phyloP scores from a whole-genome alignment of 768 basidiomycete genomes.

The Dacryopinax spathularia region DNA sequence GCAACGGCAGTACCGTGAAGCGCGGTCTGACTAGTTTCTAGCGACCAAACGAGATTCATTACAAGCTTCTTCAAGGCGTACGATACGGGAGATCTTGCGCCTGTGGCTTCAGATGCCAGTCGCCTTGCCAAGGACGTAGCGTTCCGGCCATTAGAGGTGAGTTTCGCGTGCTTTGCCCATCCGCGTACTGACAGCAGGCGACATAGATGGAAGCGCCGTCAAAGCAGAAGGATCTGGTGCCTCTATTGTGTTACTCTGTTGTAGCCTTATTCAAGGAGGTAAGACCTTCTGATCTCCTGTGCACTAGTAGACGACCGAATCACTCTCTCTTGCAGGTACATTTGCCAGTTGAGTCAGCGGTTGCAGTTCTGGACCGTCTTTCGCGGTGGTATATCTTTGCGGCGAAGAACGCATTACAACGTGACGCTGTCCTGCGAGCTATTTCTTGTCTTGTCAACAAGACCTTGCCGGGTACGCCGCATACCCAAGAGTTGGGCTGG shows the following conservation, averaged over 20 bases:
- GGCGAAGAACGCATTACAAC: constrained; percentile 17
- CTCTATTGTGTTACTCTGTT: constrained; percentile 52
- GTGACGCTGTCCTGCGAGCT: constrained; percentile 4
- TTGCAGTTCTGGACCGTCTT: constrained; percentile 38
- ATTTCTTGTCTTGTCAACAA: background rate
- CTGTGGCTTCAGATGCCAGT: constrained; percentile 42
- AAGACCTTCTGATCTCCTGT: constrained; percentile 10
- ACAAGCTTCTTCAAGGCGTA: constrained; percentile 40
- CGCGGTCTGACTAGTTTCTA: constrained; percentile 19
- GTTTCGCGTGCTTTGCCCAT: constrained; percentile 9
- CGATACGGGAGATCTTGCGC: constrained; percentile 37
- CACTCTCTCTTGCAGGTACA: constrained; percentile 29
- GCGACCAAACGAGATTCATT: constrained; percentile 52
- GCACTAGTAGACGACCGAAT: background rate
- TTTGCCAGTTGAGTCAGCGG: constrained; percentile 36
- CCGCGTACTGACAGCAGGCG: constrained; percentile 9
- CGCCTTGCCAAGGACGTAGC: constrained; percentile 28
- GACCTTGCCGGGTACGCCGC: background rate
- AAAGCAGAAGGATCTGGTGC: constrained; percentile 47
- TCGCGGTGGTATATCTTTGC: constrained; percentile 45
- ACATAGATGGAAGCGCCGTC: constrained; percentile 31
- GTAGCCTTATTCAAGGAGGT: constrained; percentile 57
- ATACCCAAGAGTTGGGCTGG: background rate
- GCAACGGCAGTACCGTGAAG: background rate
- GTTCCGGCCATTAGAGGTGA: constrained; percentile 41